Evolutionary conservation across 352 stramenopile genomes (phyloP), one percentile per base, ranked within the genome.

Genomic region (Globisporangium paddicum): DNA sequence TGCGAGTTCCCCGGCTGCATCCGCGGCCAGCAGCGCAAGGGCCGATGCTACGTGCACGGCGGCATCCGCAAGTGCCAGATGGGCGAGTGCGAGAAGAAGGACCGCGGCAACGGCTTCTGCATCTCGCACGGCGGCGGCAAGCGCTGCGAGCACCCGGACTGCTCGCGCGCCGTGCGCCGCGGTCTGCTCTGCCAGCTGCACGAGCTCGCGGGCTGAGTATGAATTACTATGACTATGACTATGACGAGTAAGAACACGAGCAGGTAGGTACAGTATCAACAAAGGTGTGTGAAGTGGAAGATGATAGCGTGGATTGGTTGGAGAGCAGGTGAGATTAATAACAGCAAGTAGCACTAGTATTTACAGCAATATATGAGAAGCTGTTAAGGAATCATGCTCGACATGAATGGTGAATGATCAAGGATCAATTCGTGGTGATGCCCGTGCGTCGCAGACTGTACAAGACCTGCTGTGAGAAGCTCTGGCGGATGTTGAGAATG

Each of bases 11-110:
- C 78, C 1, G 82, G 77, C 19, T 95, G 85, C 25, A 67, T 67
- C 10, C 81, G 82, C 25, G 85, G 85, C 5, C 81, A 90, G 60
- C 81, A 94, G 55, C 85, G 85, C 63, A 92, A 93, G 60, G 84
- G 84, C 2, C 78, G 79, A 18, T 93, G 84, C 74, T 93, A 92
- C 70, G 76, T 90, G 7, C 84, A 93, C 62, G 84, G 84, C 18
- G 84, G 84, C 47, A 91, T 93, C 61, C 84, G 84, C 60, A 87
- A 87, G 62, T 96, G 86, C 55, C 79, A 90, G 51, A 73, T 75
- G 44, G 71, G 67, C 21, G 56, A 67, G 8, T 96, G 86, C 58
- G 82, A 93, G 70, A 96, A 96, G 71, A 90, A 93, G 37, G 86
- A 94, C 53, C 79, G 85, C 38, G 86, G 85, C 57, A 92, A 92